Conservation (phyloP, 208 protist species). For the Acanthamoeba sp. region DNA sequence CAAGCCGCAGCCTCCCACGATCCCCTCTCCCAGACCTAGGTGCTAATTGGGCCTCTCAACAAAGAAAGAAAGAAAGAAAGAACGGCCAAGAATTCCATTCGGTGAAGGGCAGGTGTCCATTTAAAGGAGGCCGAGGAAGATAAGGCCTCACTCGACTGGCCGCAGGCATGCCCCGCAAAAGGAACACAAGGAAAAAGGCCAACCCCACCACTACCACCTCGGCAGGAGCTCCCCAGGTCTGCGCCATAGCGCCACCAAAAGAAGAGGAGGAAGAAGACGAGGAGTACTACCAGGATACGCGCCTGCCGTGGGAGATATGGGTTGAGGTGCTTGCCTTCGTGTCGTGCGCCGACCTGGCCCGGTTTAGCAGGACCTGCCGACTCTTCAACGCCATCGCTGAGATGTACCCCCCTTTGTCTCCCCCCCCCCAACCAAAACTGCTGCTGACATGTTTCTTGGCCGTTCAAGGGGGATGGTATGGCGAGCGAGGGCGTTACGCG, state of each 20-base stretch:
- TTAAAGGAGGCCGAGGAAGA: no score
- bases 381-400: not conserved
- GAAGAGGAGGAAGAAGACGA: constrained; percentile 6
- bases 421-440: no score
- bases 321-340: not conserved
- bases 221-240: no score
- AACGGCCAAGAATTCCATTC: no score
- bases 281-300: not conserved
- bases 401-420: not conserved
- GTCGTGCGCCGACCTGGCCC: not conserved
- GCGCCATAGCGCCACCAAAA: no score
- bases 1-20: no score
- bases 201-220: no score
- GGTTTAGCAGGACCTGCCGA: not conserved
- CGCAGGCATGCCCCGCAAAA: not conserved
- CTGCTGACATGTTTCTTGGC: not conserved
- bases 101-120: no score
- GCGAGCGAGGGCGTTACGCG: not conserved
- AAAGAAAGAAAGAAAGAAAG: no score
- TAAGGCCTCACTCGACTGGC: no score
- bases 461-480: not conserved
- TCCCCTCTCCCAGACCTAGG: no score
- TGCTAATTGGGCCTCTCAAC: no score
- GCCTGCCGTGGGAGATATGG: constrained; percentile 28
- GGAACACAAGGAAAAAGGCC: not conserved